A percentile compares a stretch with the other conserved stretches of the same genome.
Evolutionary conservation across 768 basidiomycete genomes (phyloP).

Genomic region (Lactarius hatsudake): DNA sequence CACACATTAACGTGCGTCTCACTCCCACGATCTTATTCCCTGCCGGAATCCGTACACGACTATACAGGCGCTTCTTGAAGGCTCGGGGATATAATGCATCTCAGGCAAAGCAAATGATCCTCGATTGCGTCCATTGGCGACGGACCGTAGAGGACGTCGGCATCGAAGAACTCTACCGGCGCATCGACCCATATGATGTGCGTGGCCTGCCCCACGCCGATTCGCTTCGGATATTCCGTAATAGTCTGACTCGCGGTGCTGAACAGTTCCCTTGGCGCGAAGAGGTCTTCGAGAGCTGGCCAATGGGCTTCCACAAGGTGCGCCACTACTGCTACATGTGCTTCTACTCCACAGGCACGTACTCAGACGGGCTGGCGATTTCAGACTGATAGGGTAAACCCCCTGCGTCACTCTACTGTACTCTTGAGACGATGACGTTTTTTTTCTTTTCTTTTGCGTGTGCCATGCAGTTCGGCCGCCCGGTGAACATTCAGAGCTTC

Average conservation of each 20-base stretch:
- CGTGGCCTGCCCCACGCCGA: slow-evolving; percentile 30
- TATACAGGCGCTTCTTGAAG: slow-evolving; percentile 70
- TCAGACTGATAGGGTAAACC: slow-evolving; percentile 64
- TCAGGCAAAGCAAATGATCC: slow-evolving; percentile 62
- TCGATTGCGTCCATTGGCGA: slow-evolving; percentile 67
- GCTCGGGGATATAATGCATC: slow-evolving; percentile 63
- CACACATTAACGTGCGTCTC: slow-evolving; percentile 17
- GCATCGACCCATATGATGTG: slow-evolving; percentile 70
- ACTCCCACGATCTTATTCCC: not conserved
- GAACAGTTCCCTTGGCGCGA: slow-evolving; percentile 66
- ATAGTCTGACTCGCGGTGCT: not conserved
- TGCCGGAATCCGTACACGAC: not conserved
- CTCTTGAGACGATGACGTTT: not conserved
- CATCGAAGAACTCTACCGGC: slow-evolving; percentile 59
- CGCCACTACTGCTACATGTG: slow-evolving; percentile 21
- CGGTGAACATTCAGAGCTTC: slow-evolving; percentile 64
- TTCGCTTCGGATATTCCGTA: not conserved
- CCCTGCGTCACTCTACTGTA: not conserved
- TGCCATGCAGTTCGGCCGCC: slow-evolving; percentile 56
- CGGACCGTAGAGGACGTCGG: slow-evolving; percentile 60
- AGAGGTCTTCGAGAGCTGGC: slow-evolving; percentile 72
- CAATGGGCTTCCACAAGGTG: slow-evolving; percentile 77
- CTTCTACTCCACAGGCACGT: too few species aligned
- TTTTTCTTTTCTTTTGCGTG: not conserved
- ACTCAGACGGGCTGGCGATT: not conserved